These are phyloP conservation scores for Hypsizygus ulmarius DNA, from an alignment of 1,284 basidiomycete species.

Conservation along the genomic window DNA sequence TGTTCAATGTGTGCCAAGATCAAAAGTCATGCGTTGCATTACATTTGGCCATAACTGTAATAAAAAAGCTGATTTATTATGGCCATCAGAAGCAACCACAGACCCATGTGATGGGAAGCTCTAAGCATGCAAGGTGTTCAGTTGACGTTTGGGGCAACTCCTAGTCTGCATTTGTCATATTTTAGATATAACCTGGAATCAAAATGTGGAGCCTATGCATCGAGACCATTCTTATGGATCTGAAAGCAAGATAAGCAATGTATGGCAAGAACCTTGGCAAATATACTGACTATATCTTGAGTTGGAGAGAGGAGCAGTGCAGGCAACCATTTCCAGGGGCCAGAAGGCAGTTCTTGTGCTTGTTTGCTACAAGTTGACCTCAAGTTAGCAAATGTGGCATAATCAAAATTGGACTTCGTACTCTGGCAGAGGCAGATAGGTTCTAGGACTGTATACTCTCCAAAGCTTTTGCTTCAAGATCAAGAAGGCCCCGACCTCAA, in stretches of 20 bases:
- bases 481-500: constrained; percentile 55
- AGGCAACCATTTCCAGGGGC: constrained; percentile 47
- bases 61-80: too few relatives aligned
- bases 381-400: background rate
- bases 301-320: constrained; percentile 38
- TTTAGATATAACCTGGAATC: background rate
- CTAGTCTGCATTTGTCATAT: background rate
- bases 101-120: too few relatives aligned
- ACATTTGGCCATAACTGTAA: too few relatives aligned
- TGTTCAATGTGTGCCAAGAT: too few relatives aligned
- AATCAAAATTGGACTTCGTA: constrained; percentile 24
- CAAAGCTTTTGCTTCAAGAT: constrained; percentile 44
- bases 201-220: constrained; percentile 50
- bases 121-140: too few relatives aligned
- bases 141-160: too few relatives aligned
- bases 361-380: constrained; percentile 37
- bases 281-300: constrained; percentile 41
- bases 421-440: constrained; percentile 53
- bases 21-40: too few relatives aligned
- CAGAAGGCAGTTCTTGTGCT: constrained; percentile 38
- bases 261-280: background rate
- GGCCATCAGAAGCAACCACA: too few relatives aligned
- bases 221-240: constrained; percentile 63
- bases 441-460: constrained; percentile 55
- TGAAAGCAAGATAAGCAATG: constrained; percentile 20